Conservation (phyloP, 2,329 filamentous ascomycete genomes). For the Aspergillus calidoustus region DNA sequence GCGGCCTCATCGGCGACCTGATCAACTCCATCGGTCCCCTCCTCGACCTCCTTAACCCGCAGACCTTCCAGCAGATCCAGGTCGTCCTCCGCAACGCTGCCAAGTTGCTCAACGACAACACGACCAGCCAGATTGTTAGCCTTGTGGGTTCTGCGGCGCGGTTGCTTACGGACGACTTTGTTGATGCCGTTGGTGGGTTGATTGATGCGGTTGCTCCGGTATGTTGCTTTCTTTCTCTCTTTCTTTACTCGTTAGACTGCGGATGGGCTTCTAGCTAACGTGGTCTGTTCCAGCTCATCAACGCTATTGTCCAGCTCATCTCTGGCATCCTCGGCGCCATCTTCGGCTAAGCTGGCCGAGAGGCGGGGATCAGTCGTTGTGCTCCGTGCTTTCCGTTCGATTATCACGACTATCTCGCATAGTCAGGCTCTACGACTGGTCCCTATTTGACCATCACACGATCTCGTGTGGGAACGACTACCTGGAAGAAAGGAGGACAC, state of each 20-base stretch:
- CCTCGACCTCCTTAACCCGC: background rate
- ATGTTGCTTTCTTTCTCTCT: background rate
- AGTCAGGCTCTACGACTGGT: background rate
- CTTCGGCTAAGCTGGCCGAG: background rate
- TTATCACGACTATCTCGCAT: background rate
- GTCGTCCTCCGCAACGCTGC: background rate
- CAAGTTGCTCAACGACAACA: background rate
- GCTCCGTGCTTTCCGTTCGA: background rate
- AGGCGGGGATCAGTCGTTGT: background rate
- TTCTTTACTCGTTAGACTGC: background rate
- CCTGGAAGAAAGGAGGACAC: background rate
- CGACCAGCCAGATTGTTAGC: background rate
- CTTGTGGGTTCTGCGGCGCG: background rate
- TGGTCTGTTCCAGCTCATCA: background rate
- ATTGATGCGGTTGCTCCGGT: constrained; percentile 10
- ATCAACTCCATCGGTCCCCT: background rate
- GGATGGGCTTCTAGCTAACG: no score
- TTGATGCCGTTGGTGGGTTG: background rate
- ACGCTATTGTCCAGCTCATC: constrained; percentile 1
- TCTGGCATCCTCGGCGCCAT: constrained; percentile 1
- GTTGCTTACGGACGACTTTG: background rate
- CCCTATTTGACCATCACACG: background rate
- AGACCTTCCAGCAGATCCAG: background rate
- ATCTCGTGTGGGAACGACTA: background rate
- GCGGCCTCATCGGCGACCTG: background rate